Conservation (phyloP, 2,329 filamentous ascomycete species). For the Sporothrix sp. region DNA sequence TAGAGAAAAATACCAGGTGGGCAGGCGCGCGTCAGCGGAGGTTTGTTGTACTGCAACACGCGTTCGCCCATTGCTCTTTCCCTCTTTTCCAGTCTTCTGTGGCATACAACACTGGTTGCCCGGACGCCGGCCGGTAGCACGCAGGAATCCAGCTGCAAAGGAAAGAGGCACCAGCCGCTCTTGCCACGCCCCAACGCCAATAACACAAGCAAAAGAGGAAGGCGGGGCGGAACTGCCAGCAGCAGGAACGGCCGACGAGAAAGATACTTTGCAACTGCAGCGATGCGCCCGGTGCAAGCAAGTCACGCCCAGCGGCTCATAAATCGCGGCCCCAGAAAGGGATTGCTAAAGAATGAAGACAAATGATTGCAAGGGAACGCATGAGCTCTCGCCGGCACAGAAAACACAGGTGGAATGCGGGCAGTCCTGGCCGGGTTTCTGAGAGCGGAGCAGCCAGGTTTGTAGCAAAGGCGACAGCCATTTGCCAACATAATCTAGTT, state of each 20-base stretch:
- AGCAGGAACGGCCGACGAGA: no score
- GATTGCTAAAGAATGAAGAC: constrained; percentile 9
- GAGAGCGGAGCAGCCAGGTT: background rate
- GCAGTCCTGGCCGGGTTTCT: background rate
- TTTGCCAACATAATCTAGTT: no score
- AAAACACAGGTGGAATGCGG: constrained; percentile 11
- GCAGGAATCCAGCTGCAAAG: constrained; percentile 1
- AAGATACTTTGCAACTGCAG: background rate
- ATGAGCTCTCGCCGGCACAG: background rate
- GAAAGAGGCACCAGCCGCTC: constrained; percentile 13
- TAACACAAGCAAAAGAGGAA: background rate
- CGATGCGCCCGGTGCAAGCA: constrained; percentile 1
- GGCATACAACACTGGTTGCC: constrained; percentile 12
- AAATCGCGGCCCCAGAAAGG: background rate
- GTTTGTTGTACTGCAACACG: constrained; percentile 9
- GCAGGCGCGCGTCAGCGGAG: constrained; percentile 4
- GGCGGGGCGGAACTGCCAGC: background rate
- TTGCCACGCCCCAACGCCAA: constrained; percentile 4
- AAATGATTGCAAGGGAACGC: constrained; percentile 5
- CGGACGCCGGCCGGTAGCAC: constrained; percentile 2
- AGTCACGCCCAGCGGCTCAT: background rate
- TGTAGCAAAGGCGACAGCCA: background rate
- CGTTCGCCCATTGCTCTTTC: constrained; percentile 11
- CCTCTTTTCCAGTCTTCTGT: constrained; percentile 7
- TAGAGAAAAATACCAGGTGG: background rate